These are phyloP conservation scores for Coemansia sp. DNA, from an alignment of 192 early-diverging fungal species.

Conservation along the genomic window DNA sequence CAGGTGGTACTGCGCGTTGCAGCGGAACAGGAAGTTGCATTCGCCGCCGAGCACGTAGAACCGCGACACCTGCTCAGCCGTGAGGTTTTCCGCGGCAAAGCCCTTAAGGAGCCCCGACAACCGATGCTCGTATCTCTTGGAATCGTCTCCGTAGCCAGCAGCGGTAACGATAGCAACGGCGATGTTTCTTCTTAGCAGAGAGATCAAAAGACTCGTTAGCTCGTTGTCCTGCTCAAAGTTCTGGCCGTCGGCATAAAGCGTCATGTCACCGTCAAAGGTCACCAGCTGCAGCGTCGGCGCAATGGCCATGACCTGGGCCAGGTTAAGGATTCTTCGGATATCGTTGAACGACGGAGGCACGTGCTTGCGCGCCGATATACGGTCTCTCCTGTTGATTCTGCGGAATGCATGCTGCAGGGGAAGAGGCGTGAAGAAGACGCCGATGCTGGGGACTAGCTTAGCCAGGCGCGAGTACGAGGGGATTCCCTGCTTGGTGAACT, in stretches of 20 bases:
- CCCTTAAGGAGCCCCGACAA: conserved; percentile 71
- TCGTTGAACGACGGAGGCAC: conserved; percentile 94
- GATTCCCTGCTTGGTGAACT: conserved; percentile 13
- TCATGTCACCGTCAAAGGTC: conserved; percentile 96
- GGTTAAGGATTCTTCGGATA: conserved; percentile 82
- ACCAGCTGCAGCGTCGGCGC: conserved; percentile 69
- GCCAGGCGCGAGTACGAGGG: conserved; percentile 69
- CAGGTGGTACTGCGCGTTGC: conserved; percentile 59
- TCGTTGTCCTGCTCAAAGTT: conserved; percentile 71
- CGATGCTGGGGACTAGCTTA: conserved; percentile 73
- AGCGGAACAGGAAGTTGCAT: conserved; percentile 88
- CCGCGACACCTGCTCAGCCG: conserved; percentile 47
- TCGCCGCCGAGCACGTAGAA: conserved; percentile 89
- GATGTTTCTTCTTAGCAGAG: conserved; percentile 62
- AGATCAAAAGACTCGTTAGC: conserved; percentile 66
- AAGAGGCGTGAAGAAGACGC: conserved; percentile 81
- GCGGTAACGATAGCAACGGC: conserved; percentile 87
- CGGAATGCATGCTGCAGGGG: conserved; percentile 73
- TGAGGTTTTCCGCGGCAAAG: conserved; percentile 54
- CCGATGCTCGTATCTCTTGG: conserved; percentile 69
- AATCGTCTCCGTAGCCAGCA: conserved; percentile 77
- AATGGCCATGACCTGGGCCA: conserved; percentile 80
- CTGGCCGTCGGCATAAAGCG: conserved; percentile 84
- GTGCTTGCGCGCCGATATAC: conserved; percentile 72
- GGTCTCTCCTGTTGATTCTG: conserved; percentile 61